A percentile compares a stretch with the other conserved stretches of the same genome.
phyloP scores from a whole-genome alignment of 176 grass and related monocot genomes.

The Eremochloa ophiuroides region DNA sequence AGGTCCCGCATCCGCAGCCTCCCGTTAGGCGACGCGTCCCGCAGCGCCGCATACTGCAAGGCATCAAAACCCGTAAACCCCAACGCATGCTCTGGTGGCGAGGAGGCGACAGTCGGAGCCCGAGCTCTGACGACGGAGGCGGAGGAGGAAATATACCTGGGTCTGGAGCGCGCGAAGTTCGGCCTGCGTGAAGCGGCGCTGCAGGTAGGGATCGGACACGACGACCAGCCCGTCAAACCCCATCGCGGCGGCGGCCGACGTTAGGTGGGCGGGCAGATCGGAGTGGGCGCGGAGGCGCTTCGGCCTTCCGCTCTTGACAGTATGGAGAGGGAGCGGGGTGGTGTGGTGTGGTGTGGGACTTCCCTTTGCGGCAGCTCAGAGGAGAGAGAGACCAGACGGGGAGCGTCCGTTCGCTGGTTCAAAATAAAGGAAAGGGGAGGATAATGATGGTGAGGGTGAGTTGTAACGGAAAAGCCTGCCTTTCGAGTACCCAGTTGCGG shows the following conservation, averaged over 20 bases:
- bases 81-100: background rate
- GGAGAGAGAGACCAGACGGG: background rate
- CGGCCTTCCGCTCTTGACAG: background rate
- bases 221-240: constrained; percentile 45
- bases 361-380: constrained; percentile 16
- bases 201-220: constrained; percentile 74
- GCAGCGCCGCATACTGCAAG: constrained; percentile 42
- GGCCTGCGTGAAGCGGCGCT: constrained; percentile 79
- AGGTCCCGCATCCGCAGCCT: constrained; percentile 63
- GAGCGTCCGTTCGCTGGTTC: constrained; percentile 15
- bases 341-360: background rate
- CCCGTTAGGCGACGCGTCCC: constrained; percentile 38
- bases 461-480: constrained; percentile 22
- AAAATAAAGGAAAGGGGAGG: constrained; percentile 8
- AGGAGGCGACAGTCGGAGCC: background rate
- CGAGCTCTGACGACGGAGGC: background rate
- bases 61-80: background rate
- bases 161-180: constrained; percentile 69
- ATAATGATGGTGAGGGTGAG: constrained; percentile 24
- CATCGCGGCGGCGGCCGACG: constrained; percentile 15
- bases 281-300: background rate
- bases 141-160: constrained; percentile 24
- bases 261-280: constrained; percentile 13
- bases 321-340: background rate
- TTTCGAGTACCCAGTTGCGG: background rate